phyloP scores from a whole-genome alignment of 1,284 basidiomycete species.

The Ceratobasidium sp. region DNA sequence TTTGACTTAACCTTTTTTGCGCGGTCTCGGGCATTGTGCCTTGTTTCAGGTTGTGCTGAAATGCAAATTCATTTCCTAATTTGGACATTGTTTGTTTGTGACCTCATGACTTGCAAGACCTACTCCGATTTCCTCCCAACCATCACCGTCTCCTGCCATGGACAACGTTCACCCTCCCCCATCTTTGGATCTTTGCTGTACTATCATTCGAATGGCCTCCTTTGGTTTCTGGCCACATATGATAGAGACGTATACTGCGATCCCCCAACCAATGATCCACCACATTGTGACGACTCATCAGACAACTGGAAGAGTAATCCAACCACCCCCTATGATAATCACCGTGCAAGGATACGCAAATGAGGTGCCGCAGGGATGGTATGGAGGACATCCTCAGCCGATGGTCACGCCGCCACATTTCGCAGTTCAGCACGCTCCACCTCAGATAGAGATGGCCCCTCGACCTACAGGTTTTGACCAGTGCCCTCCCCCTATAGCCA shows the following conservation, averaged over 20 bases:
- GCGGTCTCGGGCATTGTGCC: too few relatives aligned
- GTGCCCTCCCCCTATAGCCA: neutral
- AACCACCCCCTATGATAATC: neutral
- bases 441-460: neutral
- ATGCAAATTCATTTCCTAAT: too few relatives aligned
- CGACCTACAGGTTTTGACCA: neutral
- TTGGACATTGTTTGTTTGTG: neutral
- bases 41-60: neutral
- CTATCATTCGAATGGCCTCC: slow-evolving; percentile 1
- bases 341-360: neutral
- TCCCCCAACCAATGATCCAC: slow-evolving; percentile 3
- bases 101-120: neutral
- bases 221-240: neutral
- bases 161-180: neutral
- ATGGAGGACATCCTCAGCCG: neutral
- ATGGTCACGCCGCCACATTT: slow-evolving; percentile 10
- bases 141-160: neutral
- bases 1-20: too few relatives aligned
- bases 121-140: neutral
- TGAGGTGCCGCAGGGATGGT: slow-evolving; percentile 1
- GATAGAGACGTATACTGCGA: slow-evolving; percentile 1
- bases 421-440: neutral
- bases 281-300: neutral
- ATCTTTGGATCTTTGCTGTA: neutral
- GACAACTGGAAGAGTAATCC: neutral